phyloP scores from a whole-genome alignment of 2,329 filamentous ascomycete genomes.

The Metarhizium humberi region DNA sequence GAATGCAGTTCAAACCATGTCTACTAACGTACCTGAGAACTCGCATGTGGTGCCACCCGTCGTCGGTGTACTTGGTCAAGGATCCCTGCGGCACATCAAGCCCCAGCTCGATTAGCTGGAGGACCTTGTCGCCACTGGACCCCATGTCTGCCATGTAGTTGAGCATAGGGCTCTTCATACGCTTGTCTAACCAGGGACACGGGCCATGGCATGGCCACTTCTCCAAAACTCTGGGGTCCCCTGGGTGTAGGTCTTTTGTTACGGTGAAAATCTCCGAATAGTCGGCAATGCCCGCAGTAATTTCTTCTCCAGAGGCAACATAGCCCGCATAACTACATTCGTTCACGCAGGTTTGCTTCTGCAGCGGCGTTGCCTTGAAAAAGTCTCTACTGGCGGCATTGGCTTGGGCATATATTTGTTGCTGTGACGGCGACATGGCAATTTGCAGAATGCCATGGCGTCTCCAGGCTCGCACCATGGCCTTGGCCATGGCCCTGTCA shows the following conservation, averaged over 20 bases:
- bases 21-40: constrained; percentile 28
- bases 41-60: constrained; percentile 43
- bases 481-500: constrained; percentile 27
- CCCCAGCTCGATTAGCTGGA: constrained; percentile 35
- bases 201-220: constrained; percentile 41
- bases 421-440: constrained; percentile 26
- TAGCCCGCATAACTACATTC: constrained; percentile 37
- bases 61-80: constrained; percentile 30
- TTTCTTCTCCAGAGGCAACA: constrained; percentile 38
- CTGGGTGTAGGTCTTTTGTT: constrained; percentile 33
- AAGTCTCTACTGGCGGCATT: constrained; percentile 27
- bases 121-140: constrained; percentile 32
- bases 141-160: constrained; percentile 32
- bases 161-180: constrained; percentile 30
- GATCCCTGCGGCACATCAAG: constrained; percentile 29
- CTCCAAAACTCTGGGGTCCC: constrained; percentile 28
- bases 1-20: background rate
- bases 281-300: constrained; percentile 38
- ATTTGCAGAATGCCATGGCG: constrained; percentile 38
- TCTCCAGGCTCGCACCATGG: constrained; percentile 32
- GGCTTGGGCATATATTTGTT: constrained; percentile 25
- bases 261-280: constrained; percentile 45
- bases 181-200: constrained; percentile 35
- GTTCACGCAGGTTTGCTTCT: constrained; percentile 35
- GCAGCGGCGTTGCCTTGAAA: constrained; percentile 23